These are phyloP conservation scores for Saposhnikovia divaricata DNA, from an alignment of 129 eudicot species.

Conservation along the genomic window DNA sequence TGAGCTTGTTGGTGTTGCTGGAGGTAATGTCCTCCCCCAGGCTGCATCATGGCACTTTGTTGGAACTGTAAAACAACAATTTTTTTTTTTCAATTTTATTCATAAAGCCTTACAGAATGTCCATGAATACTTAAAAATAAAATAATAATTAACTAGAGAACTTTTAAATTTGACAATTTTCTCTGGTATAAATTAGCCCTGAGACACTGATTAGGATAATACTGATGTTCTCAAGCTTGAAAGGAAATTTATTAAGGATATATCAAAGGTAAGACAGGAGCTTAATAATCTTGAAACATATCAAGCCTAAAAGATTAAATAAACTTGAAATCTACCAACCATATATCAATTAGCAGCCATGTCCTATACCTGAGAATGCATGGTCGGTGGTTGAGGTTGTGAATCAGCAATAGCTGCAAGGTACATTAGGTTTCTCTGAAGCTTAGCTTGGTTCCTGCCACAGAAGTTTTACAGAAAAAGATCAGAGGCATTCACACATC, in stretches of 20 bases:
- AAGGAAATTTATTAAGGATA: background rate
- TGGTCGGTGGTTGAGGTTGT: slow-evolving; percentile 86
- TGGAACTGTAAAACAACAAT: slow-evolving; percentile 35
- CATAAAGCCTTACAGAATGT: background rate
- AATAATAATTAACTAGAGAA: too few species aligned
- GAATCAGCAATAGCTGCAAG: slow-evolving; percentile 99
- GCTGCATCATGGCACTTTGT: slow-evolving; percentile 55
- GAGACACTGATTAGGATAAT: background rate
- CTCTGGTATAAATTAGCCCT: background rate
- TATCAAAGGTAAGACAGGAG: background rate
- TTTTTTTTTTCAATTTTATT: background rate
- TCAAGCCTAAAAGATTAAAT: background rate
- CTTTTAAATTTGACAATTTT: too few species aligned
- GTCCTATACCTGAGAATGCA: slow-evolving; percentile 76
- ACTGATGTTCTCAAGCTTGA: background rate
- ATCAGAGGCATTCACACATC: background rate
- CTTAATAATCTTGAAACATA: background rate
- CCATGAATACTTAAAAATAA: too few species aligned
- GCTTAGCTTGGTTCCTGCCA: slow-evolving; percentile 85
- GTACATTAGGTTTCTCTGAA: slow-evolving; percentile 95
- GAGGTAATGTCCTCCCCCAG: slow-evolving; percentile 59
- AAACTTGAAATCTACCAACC: background rate
- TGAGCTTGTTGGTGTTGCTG: slow-evolving; percentile 70
- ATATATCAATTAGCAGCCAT: background rate
- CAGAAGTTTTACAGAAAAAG: background rate